These are phyloP conservation scores for Spinacia oleracea DNA, from an alignment of 179 eudicot genomes.

Conservation along the genomic window DNA sequence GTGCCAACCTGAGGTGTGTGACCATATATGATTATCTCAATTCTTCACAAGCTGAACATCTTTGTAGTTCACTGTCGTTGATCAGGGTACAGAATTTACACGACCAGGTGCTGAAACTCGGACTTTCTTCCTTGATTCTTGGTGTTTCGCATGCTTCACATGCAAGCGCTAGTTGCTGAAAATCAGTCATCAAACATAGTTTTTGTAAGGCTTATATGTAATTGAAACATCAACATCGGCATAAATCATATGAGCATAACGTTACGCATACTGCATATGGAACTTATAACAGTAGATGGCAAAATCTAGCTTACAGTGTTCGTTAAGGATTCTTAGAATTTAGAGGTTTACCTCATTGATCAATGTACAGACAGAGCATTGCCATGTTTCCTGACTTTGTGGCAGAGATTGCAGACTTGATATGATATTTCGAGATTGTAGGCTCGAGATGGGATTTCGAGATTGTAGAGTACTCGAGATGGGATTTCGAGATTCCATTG, in stretches of 20 bases:
- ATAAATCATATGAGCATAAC: background rate
- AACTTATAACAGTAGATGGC: constrained; percentile 3
- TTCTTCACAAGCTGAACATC: constrained; percentile 72
- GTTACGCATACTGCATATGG: background rate
- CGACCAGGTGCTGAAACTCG: constrained; percentile 47
- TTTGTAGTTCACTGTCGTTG: constrained; percentile 45
- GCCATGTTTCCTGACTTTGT: constrained; percentile 41
- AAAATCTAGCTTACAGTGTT: background rate
- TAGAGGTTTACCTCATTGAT: constrained; percentile 54
- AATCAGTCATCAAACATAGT: constrained; percentile 12
- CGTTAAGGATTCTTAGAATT: background rate
- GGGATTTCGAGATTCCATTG: constrained; percentile 28
- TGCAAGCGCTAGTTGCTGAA: constrained; percentile 60
- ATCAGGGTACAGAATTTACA: constrained; percentile 81
- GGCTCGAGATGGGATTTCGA: background rate
- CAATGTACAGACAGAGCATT: constrained; percentile 65
- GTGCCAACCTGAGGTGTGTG: constrained; percentile 52
- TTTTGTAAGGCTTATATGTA: background rate
- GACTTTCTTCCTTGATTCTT: constrained; percentile 30
- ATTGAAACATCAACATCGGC: background rate
- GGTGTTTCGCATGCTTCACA: constrained; percentile 71
- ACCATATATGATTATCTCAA: constrained; percentile 80
- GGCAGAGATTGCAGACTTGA: constrained; percentile 18
- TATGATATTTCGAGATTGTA: constrained; percentile 5
- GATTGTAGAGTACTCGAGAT: background rate